Conservation (phyloP, 1,139 yeast genomes). For the Yamadazyma trypodendri region DNA sequence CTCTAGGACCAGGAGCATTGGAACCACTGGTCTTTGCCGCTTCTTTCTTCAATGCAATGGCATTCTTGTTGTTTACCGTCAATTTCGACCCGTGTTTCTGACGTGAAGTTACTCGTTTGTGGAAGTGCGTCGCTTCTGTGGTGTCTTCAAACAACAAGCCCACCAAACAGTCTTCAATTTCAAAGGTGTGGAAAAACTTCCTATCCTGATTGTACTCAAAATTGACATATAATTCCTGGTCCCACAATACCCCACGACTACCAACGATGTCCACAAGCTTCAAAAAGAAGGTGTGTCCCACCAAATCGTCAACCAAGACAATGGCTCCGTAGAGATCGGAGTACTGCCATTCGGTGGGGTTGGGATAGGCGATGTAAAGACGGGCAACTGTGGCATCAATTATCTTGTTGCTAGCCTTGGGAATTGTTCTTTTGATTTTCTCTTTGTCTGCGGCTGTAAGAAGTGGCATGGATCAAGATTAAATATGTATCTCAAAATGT, state of each 20-base stretch:
- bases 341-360: conserved; percentile 75
- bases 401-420: conserved; percentile 84
- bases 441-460: conserved; percentile 76
- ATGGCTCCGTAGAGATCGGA: conserved; percentile 91
- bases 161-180: conserved; percentile 85
- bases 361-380: conserved; percentile 86
- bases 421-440: conserved; percentile 81
- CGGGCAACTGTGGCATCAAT: conserved; percentile 90
- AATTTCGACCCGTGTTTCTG: conserved; percentile 84
- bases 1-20: conserved; percentile 66
- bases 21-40: conserved; percentile 10
- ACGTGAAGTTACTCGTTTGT: conserved; percentile 70
- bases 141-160: conserved; percentile 90
- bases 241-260: conserved; percentile 89
- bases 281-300: conserved; percentile 89
- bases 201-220: conserved; percentile 92
- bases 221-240: conserved; percentile 87
- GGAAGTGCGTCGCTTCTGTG: conserved; percentile 81
- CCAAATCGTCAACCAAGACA: conserved; percentile 83
- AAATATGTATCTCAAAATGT: no score
- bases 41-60: conserved; percentile 65
- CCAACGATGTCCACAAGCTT: conserved; percentile 85
- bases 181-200: conserved; percentile 91
- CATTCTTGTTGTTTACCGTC: conserved; percentile 81
- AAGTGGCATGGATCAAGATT: no score